A percentile compares a stretch with the other conserved stretches of the same genome.
Evolutionary conservation across 2,329 filamentous ascomycete genomes (phyloP).

Genomic region (Diaporthe ilicicola): DNA sequence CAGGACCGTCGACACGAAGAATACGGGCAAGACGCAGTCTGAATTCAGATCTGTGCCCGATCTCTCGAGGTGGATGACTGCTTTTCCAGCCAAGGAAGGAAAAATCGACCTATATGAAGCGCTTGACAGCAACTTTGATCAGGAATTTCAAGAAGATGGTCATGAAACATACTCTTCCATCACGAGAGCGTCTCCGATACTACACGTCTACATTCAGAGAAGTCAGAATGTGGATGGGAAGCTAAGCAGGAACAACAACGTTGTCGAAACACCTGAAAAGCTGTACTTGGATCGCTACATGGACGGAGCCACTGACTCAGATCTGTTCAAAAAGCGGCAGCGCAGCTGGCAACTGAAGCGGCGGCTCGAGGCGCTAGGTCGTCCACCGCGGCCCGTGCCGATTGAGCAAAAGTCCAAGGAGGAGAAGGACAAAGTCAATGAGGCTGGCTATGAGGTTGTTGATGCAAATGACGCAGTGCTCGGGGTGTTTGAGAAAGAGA

Average conservation of each 20-base stretch:
- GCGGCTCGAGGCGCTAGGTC: conserved; percentile 64
- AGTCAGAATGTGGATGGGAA: conserved; percentile 72
- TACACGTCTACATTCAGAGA: conserved; percentile 90
- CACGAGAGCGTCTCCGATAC: conserved; percentile 78
- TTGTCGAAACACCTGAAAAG: conserved; percentile 80
- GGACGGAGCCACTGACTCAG: conserved; percentile 68
- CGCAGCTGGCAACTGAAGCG: conserved; percentile 79
- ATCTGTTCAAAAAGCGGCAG: conserved; percentile 70
- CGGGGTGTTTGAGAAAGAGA: conserved; percentile 21
- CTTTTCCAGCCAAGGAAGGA: conserved; percentile 61
- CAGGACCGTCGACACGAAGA: conserved; percentile 51
- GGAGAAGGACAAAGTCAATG: conserved; percentile 11
- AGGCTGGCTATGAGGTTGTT: conserved; percentile 28
- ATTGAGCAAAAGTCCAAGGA: neutral
- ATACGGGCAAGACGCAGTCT: conserved; percentile 52
- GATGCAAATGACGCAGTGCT: conserved; percentile 11
- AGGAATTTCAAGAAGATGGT: conserved; percentile 75
- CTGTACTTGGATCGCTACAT: conserved; percentile 92
- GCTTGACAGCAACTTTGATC: conserved; percentile 85
- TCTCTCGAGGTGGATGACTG: conserved; percentile 61
- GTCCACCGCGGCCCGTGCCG: neutral
- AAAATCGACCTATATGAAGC: conserved; percentile 79
- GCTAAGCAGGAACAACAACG: conserved; percentile 73
- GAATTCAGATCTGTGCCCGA: conserved; percentile 65
- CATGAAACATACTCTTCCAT: conserved; percentile 76